Evolutionary conservation across 495 filamentous ascomycete genomes (phyloP), one percentile per base, ranked within the genome.

Genomic region (Penicillium cataractarum): DNA sequence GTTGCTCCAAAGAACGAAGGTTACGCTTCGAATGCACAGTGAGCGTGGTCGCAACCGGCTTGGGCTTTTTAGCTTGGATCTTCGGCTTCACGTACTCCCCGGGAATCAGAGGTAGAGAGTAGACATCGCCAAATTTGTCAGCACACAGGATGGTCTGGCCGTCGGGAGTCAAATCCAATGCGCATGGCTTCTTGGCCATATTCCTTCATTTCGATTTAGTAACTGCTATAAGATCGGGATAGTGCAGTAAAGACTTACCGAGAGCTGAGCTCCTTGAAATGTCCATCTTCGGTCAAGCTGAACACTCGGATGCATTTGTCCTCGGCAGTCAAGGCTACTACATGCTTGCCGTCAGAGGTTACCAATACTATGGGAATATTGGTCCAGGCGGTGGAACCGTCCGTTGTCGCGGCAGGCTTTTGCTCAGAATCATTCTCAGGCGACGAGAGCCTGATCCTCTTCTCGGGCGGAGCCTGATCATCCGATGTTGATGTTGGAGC

Each of bases 81-180:
- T 64, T 42, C 40, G 51, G 35, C 49, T 70, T 71, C 21, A 69
- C 61, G 35, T 65, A 70, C 46, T 76, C 67, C 31, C 79, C 71
- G n/a, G 80, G 82, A 53, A 93, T 71, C 3, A 98, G 76, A 4
- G 95, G 93, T n/a, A 99, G 73, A 6, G 89, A 82, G 74, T 95
- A 97, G 61, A 97, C 94, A 76, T 99, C 95, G 33, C 95, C 95
- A 69, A 97, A 97, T 71, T 98, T 99, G 76, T 99, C 96, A 33
- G 86, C 92, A 58, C 82, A 87, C 29, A 98, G 74, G 61, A 98
- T 91, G 3, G 83, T 90, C 3, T 76, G 76, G 44, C 87, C 83
- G 71, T 92, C 86, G 24, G 82, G 67, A 1, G 90, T 87, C 50
- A 97, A 74, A 51, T 83, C 76, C 58, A 99, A 73, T 50, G 90